A percentile compares a stretch with the other conserved stretches of the same genome.
phyloP scores from a whole-genome alignment of 129 eudicot genomes.

The Tanacetum coccineum region DNA sequence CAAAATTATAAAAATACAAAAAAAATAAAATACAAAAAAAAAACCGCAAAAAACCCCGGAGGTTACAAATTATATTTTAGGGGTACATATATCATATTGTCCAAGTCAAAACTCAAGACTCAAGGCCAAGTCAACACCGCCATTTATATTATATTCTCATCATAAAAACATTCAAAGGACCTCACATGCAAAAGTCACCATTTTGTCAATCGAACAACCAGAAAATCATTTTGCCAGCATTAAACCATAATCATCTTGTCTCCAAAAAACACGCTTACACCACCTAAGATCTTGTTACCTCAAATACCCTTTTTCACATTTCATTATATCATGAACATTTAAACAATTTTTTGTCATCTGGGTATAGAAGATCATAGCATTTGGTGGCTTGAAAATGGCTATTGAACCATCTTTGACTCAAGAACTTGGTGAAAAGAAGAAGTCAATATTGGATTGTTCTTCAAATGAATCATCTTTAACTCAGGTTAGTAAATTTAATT shows the following conservation, averaged over 20 bases:
- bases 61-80: no score
- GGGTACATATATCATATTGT: no score
- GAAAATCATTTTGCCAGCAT: slow-evolving; percentile 27
- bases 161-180: neutral
- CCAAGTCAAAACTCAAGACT: no score
- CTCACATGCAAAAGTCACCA: slow-evolving; percentile 18
- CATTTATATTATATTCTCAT: neutral
- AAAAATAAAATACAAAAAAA: no score
- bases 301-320: slow-evolving; percentile 18
- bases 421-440: slow-evolving; percentile 30
- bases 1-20: no score
- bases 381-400: slow-evolving; percentile 15
- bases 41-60: no score
- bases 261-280: slow-evolving; percentile 15
- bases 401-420: slow-evolving; percentile 25
- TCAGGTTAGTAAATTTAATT: slow-evolving; percentile 15
- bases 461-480: slow-evolving; percentile 31
- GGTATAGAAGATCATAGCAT: slow-evolving; percentile 20
- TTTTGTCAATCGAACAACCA: slow-evolving; percentile 9
- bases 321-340: neutral
- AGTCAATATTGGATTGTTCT: slow-evolving; percentile 18
- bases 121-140: slow-evolving; percentile 17
- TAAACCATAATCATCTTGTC: slow-evolving; percentile 18
- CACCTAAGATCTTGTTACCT: slow-evolving; percentile 6
- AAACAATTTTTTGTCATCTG: slow-evolving; percentile 25